phyloP scores from a whole-genome alignment of 192 early-diverging fungal species.

The Pilobolus umbonatus region DNA sequence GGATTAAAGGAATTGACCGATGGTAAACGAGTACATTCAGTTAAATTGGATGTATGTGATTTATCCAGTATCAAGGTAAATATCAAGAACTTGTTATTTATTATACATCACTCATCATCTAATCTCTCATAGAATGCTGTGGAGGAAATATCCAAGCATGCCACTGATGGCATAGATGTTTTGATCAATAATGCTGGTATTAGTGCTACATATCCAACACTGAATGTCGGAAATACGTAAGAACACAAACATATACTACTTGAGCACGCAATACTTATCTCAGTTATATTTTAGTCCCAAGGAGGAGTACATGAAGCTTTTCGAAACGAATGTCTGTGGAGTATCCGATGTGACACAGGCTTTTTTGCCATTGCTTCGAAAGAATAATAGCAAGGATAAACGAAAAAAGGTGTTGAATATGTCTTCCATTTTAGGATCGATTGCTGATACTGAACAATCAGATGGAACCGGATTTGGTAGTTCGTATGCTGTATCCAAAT shows the following conservation, averaged over 20 bases:
- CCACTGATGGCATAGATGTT: slow-evolving; percentile 27
- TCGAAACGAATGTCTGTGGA: slow-evolving; percentile 31
- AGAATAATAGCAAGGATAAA: slow-evolving; percentile 13
- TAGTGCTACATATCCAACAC: background rate
- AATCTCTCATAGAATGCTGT: slow-evolving; percentile 14
- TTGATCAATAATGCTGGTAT: slow-evolving; percentile 34
- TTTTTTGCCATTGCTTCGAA: slow-evolving; percentile 15
- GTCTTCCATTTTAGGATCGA: slow-evolving; percentile 25
- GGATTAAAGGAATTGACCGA: slow-evolving; percentile 16
- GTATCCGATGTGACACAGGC: slow-evolving; percentile 14
- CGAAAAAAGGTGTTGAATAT: slow-evolving; percentile 26
- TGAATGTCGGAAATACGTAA: slow-evolving; percentile 5
- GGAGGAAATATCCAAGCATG: slow-evolving; percentile 8
- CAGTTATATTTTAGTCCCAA: background rate
- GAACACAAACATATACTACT: background rate
- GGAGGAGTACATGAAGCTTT: slow-evolving; percentile 9
- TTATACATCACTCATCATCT: background rate
- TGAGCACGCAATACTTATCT: background rate
- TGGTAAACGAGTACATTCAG: slow-evolving; percentile 16
- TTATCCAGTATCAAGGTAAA: slow-evolving; percentile 17
- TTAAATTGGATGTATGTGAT: slow-evolving; percentile 20
- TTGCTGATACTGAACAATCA: background rate
- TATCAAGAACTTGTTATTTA: background rate
- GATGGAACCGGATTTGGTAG: background rate
- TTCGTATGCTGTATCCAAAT: slow-evolving; percentile 17